phyloP scores from a whole-genome alignment of 1,284 basidiomycete species.

The Acaromyces ingoldii region DNA sequence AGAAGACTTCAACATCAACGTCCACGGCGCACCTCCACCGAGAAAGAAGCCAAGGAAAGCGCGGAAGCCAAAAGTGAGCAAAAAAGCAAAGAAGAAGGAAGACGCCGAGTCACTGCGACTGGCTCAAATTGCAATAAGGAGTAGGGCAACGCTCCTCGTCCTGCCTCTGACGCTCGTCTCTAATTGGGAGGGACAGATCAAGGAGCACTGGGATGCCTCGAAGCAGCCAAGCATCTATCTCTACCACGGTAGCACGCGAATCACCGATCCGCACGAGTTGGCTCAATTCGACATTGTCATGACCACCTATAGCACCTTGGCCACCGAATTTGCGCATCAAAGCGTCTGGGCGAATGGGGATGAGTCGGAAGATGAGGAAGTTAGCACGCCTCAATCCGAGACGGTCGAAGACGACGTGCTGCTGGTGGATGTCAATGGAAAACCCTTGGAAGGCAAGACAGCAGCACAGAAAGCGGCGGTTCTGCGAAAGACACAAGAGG shows the following conservation, averaged over 20 bases:
- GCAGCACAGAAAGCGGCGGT: conserved; percentile 1
- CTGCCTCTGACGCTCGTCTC: conserved; percentile 94
- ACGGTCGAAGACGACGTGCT: conserved; percentile 60
- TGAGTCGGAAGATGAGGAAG: conserved; percentile 5
- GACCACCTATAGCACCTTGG: conserved; percentile 92
- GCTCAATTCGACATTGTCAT: conserved; percentile 95
- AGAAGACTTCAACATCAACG: conserved; percentile 10
- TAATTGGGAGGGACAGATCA: conserved; percentile 98
- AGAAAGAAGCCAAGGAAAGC: too few species aligned
- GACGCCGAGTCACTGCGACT: conserved; percentile 26
- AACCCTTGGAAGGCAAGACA: conserved; percentile 10
- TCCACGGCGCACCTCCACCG: conserved; percentile 21
- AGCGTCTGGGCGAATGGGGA: conserved; percentile 12
- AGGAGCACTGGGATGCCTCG: conserved; percentile 63
- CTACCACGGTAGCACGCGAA: conserved; percentile 88
- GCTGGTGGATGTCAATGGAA: conserved; percentile 66
- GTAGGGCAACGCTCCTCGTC: conserved; percentile 88
- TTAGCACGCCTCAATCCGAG: too few species aligned
- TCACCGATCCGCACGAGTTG: conserved; percentile 74
- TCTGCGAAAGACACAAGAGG: background rate
- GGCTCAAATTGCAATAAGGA: conserved; percentile 54
- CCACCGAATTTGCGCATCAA: conserved; percentile 85
- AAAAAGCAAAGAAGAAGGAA: conserved; percentile 57
- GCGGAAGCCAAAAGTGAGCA: conserved; percentile 60
- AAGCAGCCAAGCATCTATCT: conserved; percentile 67